Base-by-base conservation (phyloP, 2,329 filamentous ascomycete species). In the Fonsecaea pugnacius region DNA sequence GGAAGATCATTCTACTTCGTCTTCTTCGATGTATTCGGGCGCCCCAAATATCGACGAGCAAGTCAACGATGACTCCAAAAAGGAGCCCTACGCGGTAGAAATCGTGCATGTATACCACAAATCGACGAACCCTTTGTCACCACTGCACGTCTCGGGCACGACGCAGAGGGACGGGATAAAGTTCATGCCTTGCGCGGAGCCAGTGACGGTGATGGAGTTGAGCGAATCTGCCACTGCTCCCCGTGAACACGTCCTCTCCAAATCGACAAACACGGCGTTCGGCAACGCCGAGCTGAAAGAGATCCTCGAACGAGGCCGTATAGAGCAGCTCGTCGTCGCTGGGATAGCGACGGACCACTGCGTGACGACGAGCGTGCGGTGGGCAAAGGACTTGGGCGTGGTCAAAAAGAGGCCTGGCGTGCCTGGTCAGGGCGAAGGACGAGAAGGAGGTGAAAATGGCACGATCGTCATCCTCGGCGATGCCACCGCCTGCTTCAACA, bases 301-400 rank as follows among this genome's bases (percentile, higher is more conserved):
- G 1, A 69, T 75, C 33, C 66, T 83, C 24, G 72, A 75, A 4
- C 64, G 67, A 2, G 72, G 73, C 14, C 71, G 68, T 0, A 72
- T 80, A 16, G 63, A 75, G 9, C 78, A 80, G 63, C 71, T 82
- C 0, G 63, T 82, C 18, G 69, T 82, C 32, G 73, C 72, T 1
- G 81, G 80, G 0, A 64, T 83, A 62, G 81, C 78, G 3, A 82
- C 80, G 38, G 81, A 83, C 70, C 81, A 83, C 65, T 83, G 81
- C 59, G 79, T 83, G 14, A 81, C 77, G 62, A 83, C 81, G 3
- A 79, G 78, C 1, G 75, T 77, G 27, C 76, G 81, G 7, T 81
- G 82, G 79, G 80, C 80, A 1, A 77, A 73, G 18, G 83, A 83
- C 65, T 60, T 83, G 48, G 74, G 76, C 4, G 77, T 83, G 16